Base-by-base conservation (phyloP, 2,329 filamentous ascomycete genomes). In the Dactylonectria estremocensis region DNA sequence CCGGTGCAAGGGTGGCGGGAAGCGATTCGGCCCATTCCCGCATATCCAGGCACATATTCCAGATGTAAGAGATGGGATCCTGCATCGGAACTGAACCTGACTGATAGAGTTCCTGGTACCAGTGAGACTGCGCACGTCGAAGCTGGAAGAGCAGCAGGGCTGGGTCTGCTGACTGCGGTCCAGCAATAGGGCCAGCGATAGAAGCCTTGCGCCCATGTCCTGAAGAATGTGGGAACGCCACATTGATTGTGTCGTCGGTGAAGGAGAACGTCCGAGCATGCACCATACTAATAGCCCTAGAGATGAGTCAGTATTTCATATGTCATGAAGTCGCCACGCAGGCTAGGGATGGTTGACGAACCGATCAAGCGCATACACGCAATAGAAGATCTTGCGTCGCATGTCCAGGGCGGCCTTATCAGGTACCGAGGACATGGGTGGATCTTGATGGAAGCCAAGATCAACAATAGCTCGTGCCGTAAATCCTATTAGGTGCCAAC, bases 401-500 rank as follows among this genome's bases (percentile, higher is more conserved):
- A 94, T 85, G 72, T 97, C 93, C 13, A 97, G 83, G 52, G 90
- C 89, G 3, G 88, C 84, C 72, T 90, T 91, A 64, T 94, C 90
- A 11, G 91, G 87, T 31, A 90, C 83, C 16, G 92, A 87, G 69
- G 92, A 91, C 64, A 88, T 86, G 1, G 93, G 92, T 3, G 95
- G 94, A 73, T 98, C 95, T 81, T 98, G 95, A 80, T 98, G 96
- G 65, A 97, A 91, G 8, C 96, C 96, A 33, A 98, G 83, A 81
- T 99, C 96, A 22, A 98, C 89, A 77, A 95, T 91, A 6, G 95
- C 93, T 65, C 95, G 90, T 46, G 93, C 93, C 7, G 95, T 95
- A 78, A 96, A 95, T 7, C 95, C 96, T 63, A 98, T 93, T 69
- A 98, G 82, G 71, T 96, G 95, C 95, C 96, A 98, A 74, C 92